Evolutionary conservation across 345 rosid species (phyloP).

Genomic region (Tarenaya hassleriana): DNA sequence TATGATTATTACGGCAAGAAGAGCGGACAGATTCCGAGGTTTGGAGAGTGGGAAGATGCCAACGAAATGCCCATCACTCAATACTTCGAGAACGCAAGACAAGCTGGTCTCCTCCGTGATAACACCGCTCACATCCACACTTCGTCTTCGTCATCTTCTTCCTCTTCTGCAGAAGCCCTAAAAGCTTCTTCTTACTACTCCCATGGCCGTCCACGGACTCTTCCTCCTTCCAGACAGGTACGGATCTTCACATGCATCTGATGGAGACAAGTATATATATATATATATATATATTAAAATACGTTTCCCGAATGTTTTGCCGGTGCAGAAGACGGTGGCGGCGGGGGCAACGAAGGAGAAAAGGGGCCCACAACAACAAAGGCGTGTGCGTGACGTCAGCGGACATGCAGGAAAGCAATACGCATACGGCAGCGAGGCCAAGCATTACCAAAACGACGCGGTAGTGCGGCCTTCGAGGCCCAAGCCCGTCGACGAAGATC

Average conservation of each 20-base stretch:
- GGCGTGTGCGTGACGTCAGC: slow-evolving; percentile 56
- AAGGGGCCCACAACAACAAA: slow-evolving; percentile 35
- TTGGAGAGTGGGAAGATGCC: slow-evolving; percentile 87
- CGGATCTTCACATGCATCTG: no score
- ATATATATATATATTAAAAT: no score
- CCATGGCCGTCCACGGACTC: slow-evolving; percentile 22
- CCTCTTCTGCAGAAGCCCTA: slow-evolving; percentile 28
- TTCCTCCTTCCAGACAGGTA: slow-evolving; percentile 24
- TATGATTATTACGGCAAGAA: slow-evolving; percentile 34
- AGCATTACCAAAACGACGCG: slow-evolving; percentile 23
- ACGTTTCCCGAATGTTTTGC: not conserved
- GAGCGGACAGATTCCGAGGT: slow-evolving; percentile 82
- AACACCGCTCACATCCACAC: not conserved
- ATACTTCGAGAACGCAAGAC: slow-evolving; percentile 85
- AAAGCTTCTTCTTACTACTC: slow-evolving; percentile 24
- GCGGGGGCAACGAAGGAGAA: slow-evolving; percentile 33
- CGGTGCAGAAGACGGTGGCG: slow-evolving; percentile 30
- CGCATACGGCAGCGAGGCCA: slow-evolving; percentile 22
- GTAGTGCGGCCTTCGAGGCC: slow-evolving; percentile 28
- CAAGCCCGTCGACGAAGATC: slow-evolving; percentile 81
- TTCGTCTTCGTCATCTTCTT: slow-evolving; percentile 21
- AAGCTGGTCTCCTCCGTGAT: slow-evolving; percentile 67
- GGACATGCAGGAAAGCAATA: slow-evolving; percentile 18
- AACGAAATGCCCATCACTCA: slow-evolving; percentile 87
- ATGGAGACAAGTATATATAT: no score